These are phyloP conservation scores for Astrephomene gubernaculifera DNA, from an alignment of 139 green algal species.

Conservation along the genomic window DNA sequence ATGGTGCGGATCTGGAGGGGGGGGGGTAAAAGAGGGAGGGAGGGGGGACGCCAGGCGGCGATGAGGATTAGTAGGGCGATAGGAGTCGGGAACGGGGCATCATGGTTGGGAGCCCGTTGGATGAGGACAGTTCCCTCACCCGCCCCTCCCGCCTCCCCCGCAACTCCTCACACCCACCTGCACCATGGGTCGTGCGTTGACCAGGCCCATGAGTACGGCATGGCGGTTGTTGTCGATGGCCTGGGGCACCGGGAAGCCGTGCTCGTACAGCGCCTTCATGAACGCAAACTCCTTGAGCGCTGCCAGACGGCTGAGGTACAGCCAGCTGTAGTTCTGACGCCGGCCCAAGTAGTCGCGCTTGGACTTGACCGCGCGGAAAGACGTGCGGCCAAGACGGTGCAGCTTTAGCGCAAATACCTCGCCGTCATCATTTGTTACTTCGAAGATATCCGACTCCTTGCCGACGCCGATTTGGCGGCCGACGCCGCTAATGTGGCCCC, in stretches of 20 bases:
- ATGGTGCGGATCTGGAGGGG: conserved; percentile 73
- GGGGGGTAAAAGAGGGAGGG: not conserved
- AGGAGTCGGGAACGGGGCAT: not conserved
- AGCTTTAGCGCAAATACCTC: conserved; percentile 94
- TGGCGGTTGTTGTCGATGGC: conserved; percentile 96
- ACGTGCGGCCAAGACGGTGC: conserved; percentile 96
- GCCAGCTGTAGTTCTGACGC: conserved; percentile 84
- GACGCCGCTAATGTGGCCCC: conserved; percentile 87
- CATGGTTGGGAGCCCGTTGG: too few relatives aligned
- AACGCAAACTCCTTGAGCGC: conserved; percentile 98
- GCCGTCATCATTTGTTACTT: conserved; percentile 81
- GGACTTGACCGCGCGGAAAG: conserved; percentile 95
- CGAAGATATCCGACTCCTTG: conserved; percentile 97
- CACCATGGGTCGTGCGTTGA: conserved; percentile 80
- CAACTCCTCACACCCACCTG: conserved; percentile 59
- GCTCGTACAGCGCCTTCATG: conserved; percentile 94
- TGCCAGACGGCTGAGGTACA: conserved; percentile 95
- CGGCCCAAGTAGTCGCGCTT: conserved; percentile 96
- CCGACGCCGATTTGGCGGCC: conserved; percentile 96
- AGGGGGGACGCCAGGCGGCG: not conserved
- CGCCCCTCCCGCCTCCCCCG: not conserved
- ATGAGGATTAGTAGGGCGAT: not conserved
- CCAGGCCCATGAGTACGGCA: conserved; percentile 94
- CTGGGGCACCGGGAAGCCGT: conserved; percentile 92
- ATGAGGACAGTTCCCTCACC: too few relatives aligned